Percentiles rank a stretch among this genome's conserved stretches.
phyloP scores from a whole-genome alignment of 2,329 filamentous ascomycete genomes.

The Aspergillus unguis region DNA sequence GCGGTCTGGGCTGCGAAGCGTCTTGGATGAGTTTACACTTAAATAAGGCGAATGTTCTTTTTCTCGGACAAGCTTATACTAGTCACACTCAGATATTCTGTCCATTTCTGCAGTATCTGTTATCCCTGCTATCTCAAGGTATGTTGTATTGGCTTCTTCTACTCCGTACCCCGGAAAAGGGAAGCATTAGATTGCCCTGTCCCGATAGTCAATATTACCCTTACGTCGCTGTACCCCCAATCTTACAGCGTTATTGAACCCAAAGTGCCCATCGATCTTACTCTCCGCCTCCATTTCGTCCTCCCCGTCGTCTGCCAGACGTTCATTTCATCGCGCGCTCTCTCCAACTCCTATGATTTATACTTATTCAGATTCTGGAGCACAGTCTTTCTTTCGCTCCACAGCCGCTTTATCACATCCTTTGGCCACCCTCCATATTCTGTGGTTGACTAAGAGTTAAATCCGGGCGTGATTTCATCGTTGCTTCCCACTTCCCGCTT shows the following conservation, averaged over 20 bases:
- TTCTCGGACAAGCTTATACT: too few species aligned
- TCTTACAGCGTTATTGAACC: conserved; percentile 14
- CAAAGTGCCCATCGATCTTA: conserved; percentile 10
- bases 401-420: conserved; percentile 2
- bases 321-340: conserved; percentile 10
- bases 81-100: too few species aligned
- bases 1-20: conserved; percentile 1
- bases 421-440: conserved; percentile 12
- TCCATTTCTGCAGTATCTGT: too few species aligned
- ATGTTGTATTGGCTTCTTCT: too few species aligned
- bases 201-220: conserved; percentile 8
- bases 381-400: conserved; percentile 2
- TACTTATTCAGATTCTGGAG: background rate
- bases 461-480: conserved; percentile 25
- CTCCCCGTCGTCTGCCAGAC: conserved; percentile 5
- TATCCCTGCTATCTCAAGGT: too few species aligned
- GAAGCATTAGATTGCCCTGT: background rate
- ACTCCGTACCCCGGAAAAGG: background rate
- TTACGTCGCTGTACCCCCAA: conserved; percentile 1
- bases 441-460: conserved; percentile 18
- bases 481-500: conserved; percentile 17
- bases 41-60: too few species aligned
- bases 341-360: background rate
- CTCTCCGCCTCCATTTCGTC: conserved; percentile 4
- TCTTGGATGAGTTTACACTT: background rate